Evolutionary conservation across 2,329 filamentous ascomycete genomes (phyloP).

Genomic region (Nothomitra cinnamomea): DNA sequence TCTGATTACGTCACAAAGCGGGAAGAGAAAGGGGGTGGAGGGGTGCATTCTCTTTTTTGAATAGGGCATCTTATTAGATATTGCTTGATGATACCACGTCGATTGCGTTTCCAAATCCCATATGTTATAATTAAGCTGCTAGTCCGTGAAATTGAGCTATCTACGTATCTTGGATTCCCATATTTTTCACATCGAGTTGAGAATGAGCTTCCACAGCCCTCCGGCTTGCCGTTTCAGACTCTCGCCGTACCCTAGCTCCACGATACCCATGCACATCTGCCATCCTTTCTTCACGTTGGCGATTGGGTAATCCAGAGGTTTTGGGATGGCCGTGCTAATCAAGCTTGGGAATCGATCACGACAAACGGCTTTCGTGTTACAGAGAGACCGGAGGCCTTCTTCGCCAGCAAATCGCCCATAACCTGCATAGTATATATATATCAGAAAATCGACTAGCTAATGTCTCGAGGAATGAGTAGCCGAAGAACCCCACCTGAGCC

Average conservation of each 20-base stretch:
- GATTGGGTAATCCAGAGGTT: slow-evolving; percentile 68
- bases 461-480: neutral
- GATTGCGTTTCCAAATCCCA: neutral
- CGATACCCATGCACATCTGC: slow-evolving; percentile 27
- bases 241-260: slow-evolving; percentile 32
- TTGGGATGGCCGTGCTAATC: slow-evolving; percentile 61
- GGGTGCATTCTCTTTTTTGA: too few relatives aligned
- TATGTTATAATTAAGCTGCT: neutral
- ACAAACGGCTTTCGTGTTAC: slow-evolving; percentile 78
- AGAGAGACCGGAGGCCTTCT: slow-evolving; percentile 70
- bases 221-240: slow-evolving; percentile 19
- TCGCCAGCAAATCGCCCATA: slow-evolving; percentile 88
- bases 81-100: neutral
- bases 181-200: neutral
- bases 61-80: too few relatives aligned
- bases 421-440: slow-evolving; percentile 17
- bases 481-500: slow-evolving; percentile 42
- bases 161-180: neutral
- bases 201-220: slow-evolving; percentile 21
- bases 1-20: neutral
- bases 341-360: slow-evolving; percentile 46
- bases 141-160: neutral
- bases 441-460: neutral
- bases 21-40: neutral
- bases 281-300: slow-evolving; percentile 17